A percentile compares a stretch with the other conserved stretches of the same genome.
Conservation (phyloP, 768 basidiomycete species). For the Rhizopogon sp. region DNA sequence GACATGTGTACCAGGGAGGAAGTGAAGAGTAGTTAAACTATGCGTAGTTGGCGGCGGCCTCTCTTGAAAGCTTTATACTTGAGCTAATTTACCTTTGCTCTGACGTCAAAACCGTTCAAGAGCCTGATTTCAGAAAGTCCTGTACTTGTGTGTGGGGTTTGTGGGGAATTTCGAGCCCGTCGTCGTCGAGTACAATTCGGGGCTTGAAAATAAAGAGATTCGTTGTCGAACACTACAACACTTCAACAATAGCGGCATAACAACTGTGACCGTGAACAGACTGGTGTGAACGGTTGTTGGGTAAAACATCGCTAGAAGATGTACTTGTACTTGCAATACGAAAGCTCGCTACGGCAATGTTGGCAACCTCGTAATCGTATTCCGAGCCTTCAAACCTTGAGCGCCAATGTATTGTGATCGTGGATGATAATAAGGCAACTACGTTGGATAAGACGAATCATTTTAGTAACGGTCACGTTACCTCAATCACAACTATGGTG, state of each 20-base stretch:
- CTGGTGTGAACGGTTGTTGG: not conserved
- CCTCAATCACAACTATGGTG: no score
- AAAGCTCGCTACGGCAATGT: no score
- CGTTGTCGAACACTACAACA: not conserved
- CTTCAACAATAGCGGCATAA: not conserved
- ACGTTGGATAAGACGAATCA: no score
- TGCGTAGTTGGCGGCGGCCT: not conserved
- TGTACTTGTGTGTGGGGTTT: not conserved
- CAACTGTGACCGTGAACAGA: not conserved
- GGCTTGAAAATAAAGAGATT: not conserved
- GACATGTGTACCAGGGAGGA: not conserved
- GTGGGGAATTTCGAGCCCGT: not conserved
- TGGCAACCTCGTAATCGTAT: constrained; percentile 41
- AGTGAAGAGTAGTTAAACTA: not conserved
- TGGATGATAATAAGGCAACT: no score
- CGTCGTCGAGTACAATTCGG: not conserved
- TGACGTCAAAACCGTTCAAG: not conserved
- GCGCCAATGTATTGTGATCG: no score
- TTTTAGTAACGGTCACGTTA: no score
- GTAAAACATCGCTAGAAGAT: not conserved
- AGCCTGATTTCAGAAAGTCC: no score
- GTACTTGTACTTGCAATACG: no score
- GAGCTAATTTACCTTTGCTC: not conserved
- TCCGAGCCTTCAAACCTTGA: constrained; percentile 38
- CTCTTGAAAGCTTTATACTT: not conserved